These are phyloP conservation scores for Colletotrichum lini DNA, from an alignment of 2,329 filamentous ascomycete genomes.

Conservation along the genomic window DNA sequence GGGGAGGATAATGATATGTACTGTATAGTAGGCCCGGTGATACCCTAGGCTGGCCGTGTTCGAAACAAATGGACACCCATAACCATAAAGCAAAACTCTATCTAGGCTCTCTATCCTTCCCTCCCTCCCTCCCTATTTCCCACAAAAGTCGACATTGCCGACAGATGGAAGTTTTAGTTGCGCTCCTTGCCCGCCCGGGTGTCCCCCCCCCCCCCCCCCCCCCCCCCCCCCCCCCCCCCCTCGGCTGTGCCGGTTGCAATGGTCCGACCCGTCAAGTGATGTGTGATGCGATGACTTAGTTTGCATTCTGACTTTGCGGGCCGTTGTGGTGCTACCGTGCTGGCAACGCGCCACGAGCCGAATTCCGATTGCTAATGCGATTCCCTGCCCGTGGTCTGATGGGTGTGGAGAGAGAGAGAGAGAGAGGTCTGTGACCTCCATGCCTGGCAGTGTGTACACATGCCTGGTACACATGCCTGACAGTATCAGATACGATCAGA, in stretches of 20 bases:
- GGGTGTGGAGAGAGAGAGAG: not conserved
- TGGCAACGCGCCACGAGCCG: not conserved
- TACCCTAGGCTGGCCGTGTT: conserved; percentile 11
- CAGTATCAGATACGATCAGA: conserved; percentile 28
- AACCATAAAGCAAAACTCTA: too few relatives aligned
- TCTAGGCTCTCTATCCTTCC: too few relatives aligned
- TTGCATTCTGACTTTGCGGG: not conserved
- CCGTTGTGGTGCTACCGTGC: conserved; percentile 6
- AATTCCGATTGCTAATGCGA: conserved; percentile 21
- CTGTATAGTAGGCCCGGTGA: conserved; percentile 31
- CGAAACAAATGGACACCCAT: not conserved
- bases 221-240: too few relatives aligned
- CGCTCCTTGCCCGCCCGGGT: not conserved
- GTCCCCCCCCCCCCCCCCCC: too few relatives aligned
- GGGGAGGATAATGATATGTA: conserved; percentile 6
- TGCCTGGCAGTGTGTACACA: too few relatives aligned
- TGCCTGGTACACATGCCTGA: too few relatives aligned
- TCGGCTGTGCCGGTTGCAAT: not conserved
- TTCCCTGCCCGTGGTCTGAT: conserved; percentile 14
- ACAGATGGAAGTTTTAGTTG: not conserved
- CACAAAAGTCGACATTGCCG: not conserved
- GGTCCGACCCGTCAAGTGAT: not conserved
- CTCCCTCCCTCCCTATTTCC: too few relatives aligned
- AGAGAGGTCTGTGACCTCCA: too few relatives aligned
- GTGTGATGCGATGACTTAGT: not conserved